These are phyloP conservation scores for Pistacia atlantica DNA, from an alignment of 345 rosid species.

Conservation along the genomic window DNA sequence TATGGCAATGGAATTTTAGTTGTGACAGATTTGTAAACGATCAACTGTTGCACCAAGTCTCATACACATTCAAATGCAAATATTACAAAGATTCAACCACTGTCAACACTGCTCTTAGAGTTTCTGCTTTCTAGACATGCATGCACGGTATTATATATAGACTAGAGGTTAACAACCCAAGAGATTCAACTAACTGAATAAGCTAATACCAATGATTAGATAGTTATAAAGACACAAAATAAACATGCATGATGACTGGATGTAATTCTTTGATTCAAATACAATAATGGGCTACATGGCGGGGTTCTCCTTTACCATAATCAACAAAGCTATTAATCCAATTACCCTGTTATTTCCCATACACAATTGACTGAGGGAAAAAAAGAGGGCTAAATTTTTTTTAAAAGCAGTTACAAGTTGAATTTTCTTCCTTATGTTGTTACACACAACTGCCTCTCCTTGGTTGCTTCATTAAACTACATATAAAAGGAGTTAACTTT, in stretches of 20 bases:
- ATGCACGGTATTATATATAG: neutral
- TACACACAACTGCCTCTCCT: neutral
- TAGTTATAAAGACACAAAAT: neutral
- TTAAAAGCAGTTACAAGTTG: neutral
- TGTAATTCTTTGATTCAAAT: neutral
- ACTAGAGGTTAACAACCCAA: too few species aligned
- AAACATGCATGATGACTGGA: neutral
- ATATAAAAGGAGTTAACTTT: neutral
- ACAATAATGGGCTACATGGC: neutral
- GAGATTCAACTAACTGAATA: too few species aligned
- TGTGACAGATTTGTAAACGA: neutral
- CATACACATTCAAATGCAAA: neutral
- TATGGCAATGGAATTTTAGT: neutral
- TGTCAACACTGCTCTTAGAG: neutral
- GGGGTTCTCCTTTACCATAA: neutral
- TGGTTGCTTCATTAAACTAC: neutral
- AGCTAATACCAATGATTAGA: too few species aligned
- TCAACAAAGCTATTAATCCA: neutral
- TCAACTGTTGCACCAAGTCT: neutral
- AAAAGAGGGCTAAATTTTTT: too few species aligned
- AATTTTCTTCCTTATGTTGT: neutral
- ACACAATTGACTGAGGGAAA: neutral
- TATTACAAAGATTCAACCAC: neutral
- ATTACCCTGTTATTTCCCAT: neutral
- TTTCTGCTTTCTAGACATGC: neutral